Evolutionary conservation across 1,139 yeast species (phyloP), one percentile per base, ranked within the genome.

Genomic region (Arxiozyma slooffiae): DNA sequence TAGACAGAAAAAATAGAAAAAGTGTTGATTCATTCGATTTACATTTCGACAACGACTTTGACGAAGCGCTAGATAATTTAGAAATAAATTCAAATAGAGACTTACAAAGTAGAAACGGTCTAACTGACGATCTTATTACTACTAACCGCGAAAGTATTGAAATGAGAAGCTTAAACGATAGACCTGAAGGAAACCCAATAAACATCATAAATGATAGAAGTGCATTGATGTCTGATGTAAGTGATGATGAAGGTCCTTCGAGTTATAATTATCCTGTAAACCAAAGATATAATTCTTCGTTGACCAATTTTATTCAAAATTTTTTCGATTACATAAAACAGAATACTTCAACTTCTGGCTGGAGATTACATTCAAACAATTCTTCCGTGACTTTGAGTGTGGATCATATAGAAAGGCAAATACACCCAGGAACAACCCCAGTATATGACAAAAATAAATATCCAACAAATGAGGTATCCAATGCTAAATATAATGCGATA

Each of bases 401-500:
- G 26, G 57, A 62, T 39, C 65, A 64, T 52, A 54, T 62, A 3
- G 74, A 71, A 52, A 62, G 76, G 56, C 70, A 69, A 46, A 66
- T 72, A 1, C 71, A 70, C 52, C 74, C 75, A 3, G 70, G 67
- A 20, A 67, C 72, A 38, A 71, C 74, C 1, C 68, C 67, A 6
- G 54, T 63, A 16, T 63, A 63, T 47, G 69, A 64, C 44, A 62
- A 60, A 49, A 60, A 64, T 48, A 64, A 59, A 45, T 85, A 74
- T 62, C 83, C 95, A 2, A 71, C 89, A 17, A 92, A 92, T 64
- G 87, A 94, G 20, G 78, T 94, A 11, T 87, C 96, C 45, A 94
- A 94, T 67, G 97, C 98, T 30, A 92, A 90, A 68, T 94, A 94
- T 69, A 86, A 88, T 61, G 88, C 94, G 3, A 67, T 88, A 42